Base-by-base conservation (phyloP, 805 yeast species). In the Candida lessepsii region DNA sequence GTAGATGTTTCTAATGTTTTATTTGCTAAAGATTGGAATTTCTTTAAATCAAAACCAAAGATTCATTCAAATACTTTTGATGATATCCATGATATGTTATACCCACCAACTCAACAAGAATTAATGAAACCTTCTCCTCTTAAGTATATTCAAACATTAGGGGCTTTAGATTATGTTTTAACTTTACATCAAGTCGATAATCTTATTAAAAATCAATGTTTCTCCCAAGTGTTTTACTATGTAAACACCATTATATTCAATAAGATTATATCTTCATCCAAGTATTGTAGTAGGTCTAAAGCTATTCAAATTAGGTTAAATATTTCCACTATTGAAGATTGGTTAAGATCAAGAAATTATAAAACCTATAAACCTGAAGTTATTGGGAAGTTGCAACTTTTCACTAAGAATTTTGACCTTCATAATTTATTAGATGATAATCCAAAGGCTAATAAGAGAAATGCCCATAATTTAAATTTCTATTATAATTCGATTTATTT, bases 241-340 rank as follows among this genome's bases (percentile, higher is more conserved):
- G 65, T 89, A 17, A 80, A 89, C 8, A 67, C 81, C 8, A 73
- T 76, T 2, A 51, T 89, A 15, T 90, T 91, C 65, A 90, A 91
- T 58, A 71, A 81, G 36, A 71, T 89, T 16, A 57, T 90, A 38
- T 69, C 78, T 15, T 80, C 77, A 46, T 78, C 84, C 21, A 84
- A 78, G 51, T 83, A 83, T 49, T 71, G 85, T 36, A 78, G 96
- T 1, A 75, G 99, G 44, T 75, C 87, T 0, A 78, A 82, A 46
- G 98, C 97, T 0, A 79, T 93, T 61, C 98, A 93, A 57, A 82
- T 93, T 33, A 70, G 97, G 40, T 73, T 93, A 40, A 93, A 93
- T 52, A 54, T 93, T 8, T 88, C 96, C 0, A 76, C 85, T 4
- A 63, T 93, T 31, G 97, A 93, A 60, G 96, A 93, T 55, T 93